Evolutionary conservation across 1,284 basidiomycete genomes (phyloP), one percentile per base, ranked within the genome.

Genomic region (Leccinum insolens): DNA sequence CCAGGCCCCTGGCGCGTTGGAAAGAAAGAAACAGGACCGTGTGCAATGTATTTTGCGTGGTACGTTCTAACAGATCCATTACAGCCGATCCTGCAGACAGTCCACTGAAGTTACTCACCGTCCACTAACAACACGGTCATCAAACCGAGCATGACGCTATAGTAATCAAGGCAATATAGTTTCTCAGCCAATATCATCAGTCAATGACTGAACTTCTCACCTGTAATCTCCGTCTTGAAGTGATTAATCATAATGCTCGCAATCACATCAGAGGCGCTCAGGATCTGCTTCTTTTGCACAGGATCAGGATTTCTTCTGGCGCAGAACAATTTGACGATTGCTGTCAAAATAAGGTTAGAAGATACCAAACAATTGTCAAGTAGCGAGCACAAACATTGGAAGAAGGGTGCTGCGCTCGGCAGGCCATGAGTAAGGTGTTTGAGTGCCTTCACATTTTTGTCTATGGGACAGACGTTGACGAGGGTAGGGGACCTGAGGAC

Each of bases 261-360:
- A 49, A 99, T 80, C 28, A 88, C 82, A 57, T 84, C 80, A 0
- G 94, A 91, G 1, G 94, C 88, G 12, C 87, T 85, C 12, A 84
- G 75, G 11, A 96, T 92, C 74, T 95, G 92, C 73, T 90, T 89
- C 79, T 89, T 93, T 78, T 97, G 95, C 4, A 85, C 76, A 1
- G 86, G 72, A 74, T 99, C 97, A 15, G 89, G 86, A 74, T 86
- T 91, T 37, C 92, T 88, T 67, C 96, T 87, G 31, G 91, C 92
- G 75, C 94, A 89, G 77, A 98, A 91, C 76, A 98, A 85, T 77
- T 95, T 94, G 69, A 96, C 92, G 68, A 96, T 89, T 17, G 94
- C 95, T 95, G 69, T 41, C 49, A 28, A 63, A 20, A 57, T 59
- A 46, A 44, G 28, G 62, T 72, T n/a, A 73, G 62, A 65, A 67